Base-by-base conservation (phyloP, 1,139 yeast species). In the Lodderomyces oxycetoniae region DNA sequence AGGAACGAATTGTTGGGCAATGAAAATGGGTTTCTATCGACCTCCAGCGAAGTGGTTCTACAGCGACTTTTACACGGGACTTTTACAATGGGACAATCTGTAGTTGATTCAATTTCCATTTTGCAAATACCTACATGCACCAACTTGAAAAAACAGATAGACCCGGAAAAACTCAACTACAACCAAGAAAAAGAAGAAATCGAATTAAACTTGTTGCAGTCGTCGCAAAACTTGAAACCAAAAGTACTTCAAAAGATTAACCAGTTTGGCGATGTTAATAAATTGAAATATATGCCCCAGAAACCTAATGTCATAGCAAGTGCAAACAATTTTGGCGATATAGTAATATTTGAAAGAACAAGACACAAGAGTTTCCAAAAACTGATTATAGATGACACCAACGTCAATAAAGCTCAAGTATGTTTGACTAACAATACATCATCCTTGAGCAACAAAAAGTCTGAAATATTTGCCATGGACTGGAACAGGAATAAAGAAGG, bases 281-380 rank as follows among this genome's bases (percentile, higher is more conserved):
- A 57, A 37, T 56, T 60, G 13, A 51, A 55, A 24, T 67, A 58
- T 40, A 63, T 63, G 68, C 71, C 71, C 9, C 73, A 66, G 42
- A 63, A 66, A 40, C 71, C 71, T 10, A 67, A 67, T 34, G 53
- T 67, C 3, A 54, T 67, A 20, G 73, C 72, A 13, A 59, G 67
- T 45, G 59, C 62, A 22, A 67, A 65, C 43, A 65, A 62, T 42
- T 37, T 48, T 15, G 74, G 74, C 2, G 61, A 61, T 28, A 41
- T 74, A 35, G 59, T 58, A 20, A 53, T 75, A 4, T 74, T 66
- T 45, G 77, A 75, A 48, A 52, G 80, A 39, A 74, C 81, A 2
- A 71, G 69, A 41, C 77, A 71, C 44, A 63, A 77, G 37, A 62
- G 61, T 44, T 64, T 65, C 48, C 54, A 56, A 40, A 63, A 53